A percentile compares a stretch with the other conserved stretches of the same genome.
Evolutionary conservation across 2,329 filamentous ascomycete genomes (phyloP).

Genomic region (Fusarium oligoseptatum): DNA sequence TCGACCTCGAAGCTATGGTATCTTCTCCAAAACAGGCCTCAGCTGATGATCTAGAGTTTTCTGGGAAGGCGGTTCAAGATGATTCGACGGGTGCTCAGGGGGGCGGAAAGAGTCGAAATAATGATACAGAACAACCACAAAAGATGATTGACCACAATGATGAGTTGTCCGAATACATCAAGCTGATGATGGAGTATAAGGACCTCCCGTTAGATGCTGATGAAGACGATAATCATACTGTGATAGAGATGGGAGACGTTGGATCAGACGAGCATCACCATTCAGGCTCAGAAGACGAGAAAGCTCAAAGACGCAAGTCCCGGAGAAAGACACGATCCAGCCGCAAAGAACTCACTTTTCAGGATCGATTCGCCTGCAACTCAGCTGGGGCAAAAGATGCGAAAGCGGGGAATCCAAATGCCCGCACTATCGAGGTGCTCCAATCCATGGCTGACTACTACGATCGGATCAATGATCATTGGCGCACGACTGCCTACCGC

Average conservation of each 20-base stretch:
- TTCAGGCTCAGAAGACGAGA: constrained; percentile 43
- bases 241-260: constrained; percentile 24
- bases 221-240: constrained; percentile 58
- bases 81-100: neutral
- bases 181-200: constrained; percentile 70
- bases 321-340: constrained; percentile 36
- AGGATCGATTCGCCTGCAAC: constrained; percentile 68
- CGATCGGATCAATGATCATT: constrained; percentile 78
- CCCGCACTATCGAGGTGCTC: constrained; percentile 79
- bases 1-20: constrained; percentile 36
- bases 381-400: constrained; percentile 62
- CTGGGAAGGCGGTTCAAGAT: neutral
- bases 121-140: neutral
- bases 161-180: constrained; percentile 74
- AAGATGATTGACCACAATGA: constrained; percentile 54
- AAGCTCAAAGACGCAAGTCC: constrained; percentile 30
- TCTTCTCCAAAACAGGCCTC: constrained; percentile 6
- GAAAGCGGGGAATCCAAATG: constrained; percentile 74
- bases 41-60: neutral
- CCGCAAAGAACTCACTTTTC: constrained; percentile 53
- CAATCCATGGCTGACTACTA: constrained; percentile 86
- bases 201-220: constrained; percentile 68
- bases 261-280: constrained; percentile 27
- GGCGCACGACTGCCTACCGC: constrained; percentile 81
- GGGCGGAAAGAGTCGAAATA: neutral